Conservation (phyloP, 2,329 filamentous ascomycete species). For the Aspergillus sojae region DNA sequence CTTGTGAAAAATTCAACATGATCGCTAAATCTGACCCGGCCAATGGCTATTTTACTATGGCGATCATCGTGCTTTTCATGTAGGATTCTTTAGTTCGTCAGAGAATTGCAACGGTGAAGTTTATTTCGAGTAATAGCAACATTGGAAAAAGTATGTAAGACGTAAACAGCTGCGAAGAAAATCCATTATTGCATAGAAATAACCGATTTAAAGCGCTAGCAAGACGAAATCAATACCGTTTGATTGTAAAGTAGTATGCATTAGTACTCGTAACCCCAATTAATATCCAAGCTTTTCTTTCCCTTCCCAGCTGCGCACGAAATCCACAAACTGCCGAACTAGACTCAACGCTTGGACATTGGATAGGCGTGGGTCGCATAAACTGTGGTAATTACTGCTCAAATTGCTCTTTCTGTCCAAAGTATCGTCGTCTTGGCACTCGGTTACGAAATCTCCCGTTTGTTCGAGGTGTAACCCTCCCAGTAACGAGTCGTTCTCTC, state of each 20-base stretch:
- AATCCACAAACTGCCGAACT: conserved; percentile 3
- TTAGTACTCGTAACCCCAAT: not conserved
- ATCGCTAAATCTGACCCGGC: too few relatives aligned
- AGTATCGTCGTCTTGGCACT: conserved; percentile 73
- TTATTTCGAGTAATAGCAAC: not conserved
- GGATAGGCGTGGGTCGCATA: conserved; percentile 51
- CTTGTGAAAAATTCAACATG: too few relatives aligned
- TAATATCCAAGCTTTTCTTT: not conserved
- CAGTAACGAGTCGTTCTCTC: conserved; percentile 75
- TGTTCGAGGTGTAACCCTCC: conserved; percentile 90
- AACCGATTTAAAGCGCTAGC: not conserved
- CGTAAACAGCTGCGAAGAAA: not conserved
- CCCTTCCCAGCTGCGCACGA: not conserved
- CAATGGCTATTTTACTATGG: not conserved
- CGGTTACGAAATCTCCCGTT: conserved; percentile 91
- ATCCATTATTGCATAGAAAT: not conserved
- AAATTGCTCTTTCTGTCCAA: not conserved
- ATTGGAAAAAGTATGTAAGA: not conserved
- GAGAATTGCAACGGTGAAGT: not conserved
- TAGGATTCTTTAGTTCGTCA: not conserved
- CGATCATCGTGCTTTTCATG: not conserved
- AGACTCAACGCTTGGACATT: conserved; percentile 5
- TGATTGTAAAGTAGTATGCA: not conserved
- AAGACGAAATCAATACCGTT: not conserved
- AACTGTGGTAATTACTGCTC: not conserved